A percentile compares a stretch with the other conserved stretches of the same genome.
Evolutionary conservation across 805 yeast genomes (phyloP).

Genomic region (Yarrowia osloensis): DNA sequence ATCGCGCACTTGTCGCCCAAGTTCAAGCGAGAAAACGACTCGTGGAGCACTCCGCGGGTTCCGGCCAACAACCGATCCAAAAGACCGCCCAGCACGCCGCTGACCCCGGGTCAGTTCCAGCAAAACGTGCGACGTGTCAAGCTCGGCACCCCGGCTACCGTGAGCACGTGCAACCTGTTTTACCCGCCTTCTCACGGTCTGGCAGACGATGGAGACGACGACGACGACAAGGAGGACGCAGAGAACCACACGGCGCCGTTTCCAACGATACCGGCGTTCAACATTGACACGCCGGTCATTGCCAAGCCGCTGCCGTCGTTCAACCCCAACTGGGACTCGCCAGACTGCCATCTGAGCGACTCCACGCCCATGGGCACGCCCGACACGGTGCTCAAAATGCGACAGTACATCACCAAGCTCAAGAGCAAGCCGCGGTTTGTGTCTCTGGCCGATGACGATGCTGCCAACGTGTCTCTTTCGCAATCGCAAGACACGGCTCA

Average conservation of each 20-base stretch:
- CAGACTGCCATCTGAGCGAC: constrained; percentile 19
- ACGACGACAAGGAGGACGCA: background rate
- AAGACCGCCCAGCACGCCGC: constrained; percentile 17
- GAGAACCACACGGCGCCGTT: constrained; percentile 19
- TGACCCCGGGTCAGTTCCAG: constrained; percentile 18
- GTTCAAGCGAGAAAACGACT: background rate
- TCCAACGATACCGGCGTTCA: constrained; percentile 3
- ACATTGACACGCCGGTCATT: constrained; percentile 8
- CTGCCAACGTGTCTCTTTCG: background rate
- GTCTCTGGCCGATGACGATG: background rate
- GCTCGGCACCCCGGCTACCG: constrained; percentile 21
- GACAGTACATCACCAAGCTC: constrained; percentile 20
- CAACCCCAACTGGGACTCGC: constrained; percentile 28
- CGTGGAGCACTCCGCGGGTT: background rate
- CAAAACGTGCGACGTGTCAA: constrained; percentile 23
- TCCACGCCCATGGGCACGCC: constrained; percentile 28
- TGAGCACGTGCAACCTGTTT: constrained; percentile 7
- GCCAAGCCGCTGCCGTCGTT: constrained; percentile 1
- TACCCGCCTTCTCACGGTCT: constrained; percentile 21
- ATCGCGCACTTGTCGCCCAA: constrained; percentile 24
- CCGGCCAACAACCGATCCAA: background rate
- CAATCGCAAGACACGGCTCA: background rate
- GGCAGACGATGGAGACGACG: constrained; percentile 24
- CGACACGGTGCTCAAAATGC: constrained; percentile 14
- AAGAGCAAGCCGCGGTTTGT: constrained; percentile 19